Evolutionary conservation across 176 grass and related monocot genomes (phyloP).

Genomic region (Musa itinerans): DNA sequence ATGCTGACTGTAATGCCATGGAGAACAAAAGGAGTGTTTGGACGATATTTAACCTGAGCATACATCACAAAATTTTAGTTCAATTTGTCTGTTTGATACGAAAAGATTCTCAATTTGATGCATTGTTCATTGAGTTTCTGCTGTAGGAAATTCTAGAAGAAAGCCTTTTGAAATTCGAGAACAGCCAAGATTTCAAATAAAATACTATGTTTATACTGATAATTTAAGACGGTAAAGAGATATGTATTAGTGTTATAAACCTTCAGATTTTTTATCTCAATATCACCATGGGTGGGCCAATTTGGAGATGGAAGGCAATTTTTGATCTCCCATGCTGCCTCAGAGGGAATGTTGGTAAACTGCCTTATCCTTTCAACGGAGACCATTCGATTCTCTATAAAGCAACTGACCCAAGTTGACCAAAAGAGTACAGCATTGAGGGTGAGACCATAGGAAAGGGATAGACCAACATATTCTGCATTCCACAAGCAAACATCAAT

Average conservation of each 20-base stretch:
- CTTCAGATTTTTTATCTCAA: conserved; percentile 70
- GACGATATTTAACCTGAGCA: conserved; percentile 64
- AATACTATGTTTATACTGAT: not conserved
- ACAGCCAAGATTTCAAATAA: too few species aligned
- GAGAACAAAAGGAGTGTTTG: conserved; percentile 83
- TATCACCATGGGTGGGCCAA: conserved; percentile 76
- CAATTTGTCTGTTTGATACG: not conserved
- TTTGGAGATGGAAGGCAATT: conserved; percentile 50
- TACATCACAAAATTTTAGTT: not conserved
- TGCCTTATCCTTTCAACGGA: conserved; percentile 97
- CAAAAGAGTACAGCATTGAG: conserved; percentile 77
- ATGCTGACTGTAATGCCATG: conserved; percentile 84
- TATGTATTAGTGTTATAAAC: conserved; percentile 23
- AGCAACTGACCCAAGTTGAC: conserved; percentile 79
- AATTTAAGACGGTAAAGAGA: not conserved
- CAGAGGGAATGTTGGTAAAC: conserved; percentile 78
- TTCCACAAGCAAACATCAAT: conserved; percentile 6
- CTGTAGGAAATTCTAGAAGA: too few species aligned
- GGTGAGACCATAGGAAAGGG: conserved; percentile 89
- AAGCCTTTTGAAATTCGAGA: too few species aligned
- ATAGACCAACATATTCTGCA: conserved; percentile 90
- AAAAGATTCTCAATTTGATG: too few species aligned
- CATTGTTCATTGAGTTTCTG: too few species aligned
- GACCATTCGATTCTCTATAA: conserved; percentile 92
- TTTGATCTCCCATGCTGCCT: conserved; percentile 71